Percentiles rank a stretch among this genome's conserved stretches.
Conservation (phyloP, 2,329 filamentous ascomycete species). For the Didymosphaeria variabile region DNA sequence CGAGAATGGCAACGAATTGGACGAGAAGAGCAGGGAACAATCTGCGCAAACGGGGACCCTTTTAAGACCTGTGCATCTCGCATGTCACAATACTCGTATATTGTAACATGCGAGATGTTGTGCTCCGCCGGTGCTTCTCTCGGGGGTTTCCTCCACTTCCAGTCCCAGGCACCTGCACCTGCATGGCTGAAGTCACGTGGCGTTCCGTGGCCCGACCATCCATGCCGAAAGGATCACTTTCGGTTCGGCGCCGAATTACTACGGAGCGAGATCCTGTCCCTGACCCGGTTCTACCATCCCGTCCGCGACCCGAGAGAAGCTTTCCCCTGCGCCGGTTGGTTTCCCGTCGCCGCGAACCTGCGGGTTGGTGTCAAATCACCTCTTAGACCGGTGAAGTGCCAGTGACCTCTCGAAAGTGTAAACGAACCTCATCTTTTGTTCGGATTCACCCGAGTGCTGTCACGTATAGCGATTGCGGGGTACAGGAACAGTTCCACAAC, state of each 20-base stretch:
- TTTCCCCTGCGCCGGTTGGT: conserved; percentile 2
- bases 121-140: background rate
- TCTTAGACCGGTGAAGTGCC: background rate
- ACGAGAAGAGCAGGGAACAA: background rate
- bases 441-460: background rate
- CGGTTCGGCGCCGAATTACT: conserved; percentile 12
- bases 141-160: background rate
- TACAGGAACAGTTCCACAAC: background rate
- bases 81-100: background rate
- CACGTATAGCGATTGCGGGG: conserved; percentile 6
- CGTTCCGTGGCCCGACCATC: background rate
- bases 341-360: conserved; percentile 3
- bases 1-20: background rate
- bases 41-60: background rate
- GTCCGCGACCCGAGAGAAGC: background rate
- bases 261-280: conserved; percentile 3
- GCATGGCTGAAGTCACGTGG: background rate
- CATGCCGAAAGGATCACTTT: conserved; percentile 9
- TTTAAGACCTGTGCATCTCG: background rate
- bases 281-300: background rate
- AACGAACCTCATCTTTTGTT: background rate
- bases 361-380: background rate
- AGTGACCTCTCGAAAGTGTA: background rate
- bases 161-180: background rate
- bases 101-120: background rate